Base-by-base conservation (phyloP, 1,284 basidiomycete species). In the Trametes versicolor region DNA sequence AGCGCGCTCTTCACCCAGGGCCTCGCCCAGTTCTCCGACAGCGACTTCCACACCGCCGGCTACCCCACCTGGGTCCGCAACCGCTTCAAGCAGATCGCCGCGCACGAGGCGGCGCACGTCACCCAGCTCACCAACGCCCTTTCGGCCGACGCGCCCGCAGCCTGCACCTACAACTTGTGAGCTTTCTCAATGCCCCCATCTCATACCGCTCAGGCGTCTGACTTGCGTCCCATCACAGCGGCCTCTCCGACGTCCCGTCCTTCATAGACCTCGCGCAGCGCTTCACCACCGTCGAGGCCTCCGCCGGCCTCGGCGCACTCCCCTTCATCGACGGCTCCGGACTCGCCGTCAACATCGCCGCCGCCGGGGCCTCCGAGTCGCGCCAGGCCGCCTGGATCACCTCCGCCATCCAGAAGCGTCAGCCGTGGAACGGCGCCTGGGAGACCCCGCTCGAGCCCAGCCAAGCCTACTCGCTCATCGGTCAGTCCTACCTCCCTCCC, bases 111-210 rank as follows among this genome's bases (percentile, higher is more conserved):
- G 45, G 76, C 80, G 1, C 89, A 85, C 60, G 75, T 79, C 29
- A 64, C 81, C n/a, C 25, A 50, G 15, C 3, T 54, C 45, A 66
- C 72, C 71, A 74, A 74, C 32, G 83, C 83, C 2, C 81, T 91
- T 58, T 87, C 87, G 12, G 78, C 76, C 48, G 74, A 79, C 50
- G 82, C 85, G 0, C 80, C 83, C 13, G 70, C 81, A 71, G 77
- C 81, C 15, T 90, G 88, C 79, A 78, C 75, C 6, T 90, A 90
- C 74, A 75, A 76, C 62, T 89, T 90, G 87, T 82, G 73, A 71
- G 82, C 77, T n/a, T 32, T 21, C 25, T 15, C 60, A 45, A 36
- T 21, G 55, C 62, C 15, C 8, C 10, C 39, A 2, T 7, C n/a
- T 17, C 48, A 3, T 45, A 25, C 27, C 23, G 12, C 12, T 10